Evolutionary conservation across 805 yeast species (phyloP).

Genomic region (Candida maesae): DNA sequence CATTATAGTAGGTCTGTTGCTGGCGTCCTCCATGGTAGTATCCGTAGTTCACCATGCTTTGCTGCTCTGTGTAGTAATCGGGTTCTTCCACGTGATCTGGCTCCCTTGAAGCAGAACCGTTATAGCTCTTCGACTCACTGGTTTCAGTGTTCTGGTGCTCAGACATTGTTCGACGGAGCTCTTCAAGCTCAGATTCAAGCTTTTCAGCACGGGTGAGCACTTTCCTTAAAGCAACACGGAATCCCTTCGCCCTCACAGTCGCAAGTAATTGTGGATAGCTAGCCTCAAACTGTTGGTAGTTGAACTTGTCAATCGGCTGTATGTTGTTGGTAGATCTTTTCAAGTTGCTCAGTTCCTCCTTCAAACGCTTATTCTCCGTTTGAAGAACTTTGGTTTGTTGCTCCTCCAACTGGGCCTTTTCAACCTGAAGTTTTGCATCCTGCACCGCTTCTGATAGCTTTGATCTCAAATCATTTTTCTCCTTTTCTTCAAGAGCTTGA

Average conservation of each 20-base stretch:
- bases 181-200: conserved; percentile 2
- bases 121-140: background rate
- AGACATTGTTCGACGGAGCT: background rate
- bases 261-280: conserved; percentile 7
- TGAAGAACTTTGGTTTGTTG: conserved; percentile 2
- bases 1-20: too few species aligned
- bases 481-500: background rate
- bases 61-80: background rate
- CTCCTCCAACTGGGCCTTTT: background rate
- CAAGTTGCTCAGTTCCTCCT: background rate
- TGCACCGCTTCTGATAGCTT: background rate
- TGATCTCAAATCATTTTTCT: background rate
- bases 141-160: background rate
- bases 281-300: conserved; percentile 9
- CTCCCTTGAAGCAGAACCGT: background rate
- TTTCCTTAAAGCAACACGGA: conserved; percentile 7
- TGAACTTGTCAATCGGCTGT: background rate
- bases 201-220: conserved; percentile 7
- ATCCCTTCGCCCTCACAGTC: conserved; percentile 5
- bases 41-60: too few species aligned
- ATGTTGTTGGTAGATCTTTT: background rate
- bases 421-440: conserved; percentile 1
- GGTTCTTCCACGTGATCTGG: conserved; percentile 6
- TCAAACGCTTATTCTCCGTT: conserved; percentile 4
- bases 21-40: too few species aligned